Conservation (phyloP, 1,284 basidiomycete species). For the Leucoagaricus sp. region DNA sequence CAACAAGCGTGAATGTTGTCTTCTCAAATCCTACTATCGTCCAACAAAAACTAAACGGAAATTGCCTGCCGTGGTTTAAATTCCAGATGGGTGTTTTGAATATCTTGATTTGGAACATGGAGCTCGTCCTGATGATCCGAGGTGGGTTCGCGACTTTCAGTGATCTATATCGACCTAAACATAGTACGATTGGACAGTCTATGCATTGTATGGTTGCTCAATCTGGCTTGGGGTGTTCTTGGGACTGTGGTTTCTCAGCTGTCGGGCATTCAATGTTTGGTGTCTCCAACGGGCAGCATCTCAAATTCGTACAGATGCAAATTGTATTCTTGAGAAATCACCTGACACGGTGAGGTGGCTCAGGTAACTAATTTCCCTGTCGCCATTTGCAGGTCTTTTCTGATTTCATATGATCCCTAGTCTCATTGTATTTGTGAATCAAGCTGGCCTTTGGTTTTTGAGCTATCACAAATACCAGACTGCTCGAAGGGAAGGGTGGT, state of each 20-base stretch:
- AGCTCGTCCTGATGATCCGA: not conserved
- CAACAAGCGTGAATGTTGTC: not conserved
- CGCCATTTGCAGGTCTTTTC: not conserved
- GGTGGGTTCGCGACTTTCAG: not conserved
- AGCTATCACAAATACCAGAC: not conserved
- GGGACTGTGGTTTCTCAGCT: not conserved
- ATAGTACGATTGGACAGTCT: not conserved
- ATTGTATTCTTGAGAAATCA: not conserved
- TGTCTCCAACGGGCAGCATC: not conserved
- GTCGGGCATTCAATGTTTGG: not conserved
- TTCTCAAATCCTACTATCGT: not conserved
- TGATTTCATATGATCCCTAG: not conserved
- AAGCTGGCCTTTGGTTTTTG: not conserved
- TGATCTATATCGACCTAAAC: not conserved
- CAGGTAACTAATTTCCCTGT: not conserved
- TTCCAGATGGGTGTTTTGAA: not conserved
- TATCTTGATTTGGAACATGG: not conserved
- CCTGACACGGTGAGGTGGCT: constrained; percentile 3
- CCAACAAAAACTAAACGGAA: not conserved
- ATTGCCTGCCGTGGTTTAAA: not conserved
- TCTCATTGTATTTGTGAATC: not conserved
- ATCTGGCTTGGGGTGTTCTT: not conserved
- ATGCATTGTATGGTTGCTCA: not conserved
- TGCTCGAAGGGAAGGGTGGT: not conserved
- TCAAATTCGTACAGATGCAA: not conserved